A percentile compares a stretch with the other conserved stretches of the same genome.
Evolutionary conservation across 192 early-diverging fungal species (phyloP).

Genomic region (Backusella westeae): DNA sequence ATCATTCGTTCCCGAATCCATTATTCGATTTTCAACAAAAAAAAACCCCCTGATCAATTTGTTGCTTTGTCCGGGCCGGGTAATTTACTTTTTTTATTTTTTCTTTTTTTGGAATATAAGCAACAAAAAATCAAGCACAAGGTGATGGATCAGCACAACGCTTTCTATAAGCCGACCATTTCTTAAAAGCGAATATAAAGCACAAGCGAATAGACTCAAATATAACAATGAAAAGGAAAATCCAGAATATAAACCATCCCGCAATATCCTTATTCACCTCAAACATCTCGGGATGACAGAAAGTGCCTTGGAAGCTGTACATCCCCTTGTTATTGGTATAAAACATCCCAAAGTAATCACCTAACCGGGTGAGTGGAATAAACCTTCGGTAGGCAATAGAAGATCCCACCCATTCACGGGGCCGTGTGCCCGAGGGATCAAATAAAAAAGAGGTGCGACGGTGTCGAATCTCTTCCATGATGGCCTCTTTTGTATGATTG

Average conservation of each 20-base stretch:
- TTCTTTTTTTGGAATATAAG: not conserved
- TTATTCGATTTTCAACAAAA: not conserved
- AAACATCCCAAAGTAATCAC: slow-evolving; percentile 59
- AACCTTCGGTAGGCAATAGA: slow-evolving; percentile 37
- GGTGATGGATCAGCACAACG: not conserved
- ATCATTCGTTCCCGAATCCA: not conserved
- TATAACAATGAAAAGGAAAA: slow-evolving; percentile 21
- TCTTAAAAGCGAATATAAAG: slow-evolving; percentile 1
- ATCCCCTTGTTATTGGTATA: slow-evolving; percentile 58
- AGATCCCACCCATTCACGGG: slow-evolving; percentile 36
- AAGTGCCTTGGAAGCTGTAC: slow-evolving; percentile 69
- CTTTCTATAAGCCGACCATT: not conserved
- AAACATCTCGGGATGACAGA: slow-evolving; percentile 58
- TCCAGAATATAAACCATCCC: slow-evolving; percentile 45
- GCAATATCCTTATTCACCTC: slow-evolving; percentile 42
- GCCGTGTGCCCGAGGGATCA: slow-evolving; percentile 62
- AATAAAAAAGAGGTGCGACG: slow-evolving; percentile 64
- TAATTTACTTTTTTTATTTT: not conserved
- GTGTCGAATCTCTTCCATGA: slow-evolving; percentile 57
- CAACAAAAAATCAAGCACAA: not conserved
- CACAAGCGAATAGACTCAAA: slow-evolving; percentile 20
- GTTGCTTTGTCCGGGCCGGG: not conserved
- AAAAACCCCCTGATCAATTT: not conserved
- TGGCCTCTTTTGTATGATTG: slow-evolving; percentile 42
- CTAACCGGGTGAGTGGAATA: slow-evolving; percentile 51